Conservation (phyloP, 495 filamentous ascomycete species). For the Sphaerosporella brunnea region DNA sequence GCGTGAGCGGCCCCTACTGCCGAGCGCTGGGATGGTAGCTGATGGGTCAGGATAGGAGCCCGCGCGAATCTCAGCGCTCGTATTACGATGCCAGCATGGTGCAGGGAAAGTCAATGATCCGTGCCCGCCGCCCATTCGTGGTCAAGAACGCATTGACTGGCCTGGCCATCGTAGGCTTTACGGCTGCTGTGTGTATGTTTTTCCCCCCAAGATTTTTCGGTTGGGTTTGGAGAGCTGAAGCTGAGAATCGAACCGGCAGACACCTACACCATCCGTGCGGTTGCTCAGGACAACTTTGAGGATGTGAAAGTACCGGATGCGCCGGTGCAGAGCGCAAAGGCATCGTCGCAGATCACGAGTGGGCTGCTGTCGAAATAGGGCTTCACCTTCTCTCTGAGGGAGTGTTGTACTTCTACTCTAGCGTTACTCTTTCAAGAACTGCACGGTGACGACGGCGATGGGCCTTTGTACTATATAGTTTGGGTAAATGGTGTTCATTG, state of each 20-base stretch:
- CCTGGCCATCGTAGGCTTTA: slow-evolving; percentile 46
- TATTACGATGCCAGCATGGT: slow-evolving; percentile 80
- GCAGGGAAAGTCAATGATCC: slow-evolving; percentile 66
- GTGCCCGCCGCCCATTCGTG: slow-evolving; percentile 79
- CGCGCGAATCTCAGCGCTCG: slow-evolving; percentile 33
- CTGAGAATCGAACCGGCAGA: slow-evolving; percentile 35
- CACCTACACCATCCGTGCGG: slow-evolving; percentile 66
- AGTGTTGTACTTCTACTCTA: no score
- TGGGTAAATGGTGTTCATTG: no score
- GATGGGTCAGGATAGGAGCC: background rate
- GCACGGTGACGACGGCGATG: no score
- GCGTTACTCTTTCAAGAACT: no score
- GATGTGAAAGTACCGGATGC: slow-evolving; percentile 74
- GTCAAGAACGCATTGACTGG: slow-evolving; percentile 74
- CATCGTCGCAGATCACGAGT: slow-evolving; percentile 3
- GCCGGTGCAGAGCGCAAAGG: slow-evolving; percentile 30
- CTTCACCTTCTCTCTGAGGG: no score
- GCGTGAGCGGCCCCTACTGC: slow-evolving; percentile 6
- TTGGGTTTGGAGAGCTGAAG: no score
- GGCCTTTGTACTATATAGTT: no score
- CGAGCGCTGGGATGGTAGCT: background rate
- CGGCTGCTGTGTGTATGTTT: slow-evolving; percentile 69
- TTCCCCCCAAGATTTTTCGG: no score
- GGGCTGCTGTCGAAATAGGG: slow-evolving; percentile 15
- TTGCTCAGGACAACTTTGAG: slow-evolving; percentile 95